These are phyloP conservation scores for Postia placenta DNA, from an alignment of 768 basidiomycete species.

Conservation along the genomic window DNA sequence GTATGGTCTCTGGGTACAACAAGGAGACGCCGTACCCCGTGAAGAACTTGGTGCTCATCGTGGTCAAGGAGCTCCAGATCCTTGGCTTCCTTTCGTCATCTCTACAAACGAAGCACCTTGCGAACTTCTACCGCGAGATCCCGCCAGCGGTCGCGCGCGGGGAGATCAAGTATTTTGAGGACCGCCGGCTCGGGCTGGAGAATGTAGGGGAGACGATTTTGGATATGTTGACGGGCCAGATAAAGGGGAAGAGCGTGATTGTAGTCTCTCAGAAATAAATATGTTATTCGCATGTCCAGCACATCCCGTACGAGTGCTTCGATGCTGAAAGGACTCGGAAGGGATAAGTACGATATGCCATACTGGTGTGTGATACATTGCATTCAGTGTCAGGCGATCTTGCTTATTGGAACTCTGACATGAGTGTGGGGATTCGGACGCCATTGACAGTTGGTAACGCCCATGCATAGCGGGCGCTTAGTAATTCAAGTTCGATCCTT, in stretches of 20 bases:
- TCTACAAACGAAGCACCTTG: slow-evolving; percentile 11
- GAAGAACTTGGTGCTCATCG: slow-evolving; percentile 13
- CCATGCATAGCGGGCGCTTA: no score
- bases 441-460: no score
- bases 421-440: no score
- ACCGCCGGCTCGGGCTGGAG: slow-evolving; percentile 22
- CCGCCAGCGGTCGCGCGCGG: slow-evolving; percentile 19
- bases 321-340: no score
- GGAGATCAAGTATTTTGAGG: slow-evolving; percentile 26
- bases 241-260: slow-evolving; percentile 23
- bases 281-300: no score
- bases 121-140: slow-evolving; percentile 19
- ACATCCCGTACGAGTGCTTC: no score
- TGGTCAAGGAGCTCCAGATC: slow-evolving; percentile 17
- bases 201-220: slow-evolving; percentile 23
- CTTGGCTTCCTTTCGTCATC: slow-evolving; percentile 19
- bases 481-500: no score
- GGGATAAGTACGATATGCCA: no score
- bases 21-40: slow-evolving; percentile 1
- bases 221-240: slow-evolving; percentile 23
- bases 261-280: no score
- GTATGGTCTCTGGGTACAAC: slow-evolving; percentile 11
- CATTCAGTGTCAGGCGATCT: no score
- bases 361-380: no score
- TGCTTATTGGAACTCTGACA: no score